phyloP scores from a whole-genome alignment of 148 eudicot species.

The Rhododendron mucronatum region DNA sequence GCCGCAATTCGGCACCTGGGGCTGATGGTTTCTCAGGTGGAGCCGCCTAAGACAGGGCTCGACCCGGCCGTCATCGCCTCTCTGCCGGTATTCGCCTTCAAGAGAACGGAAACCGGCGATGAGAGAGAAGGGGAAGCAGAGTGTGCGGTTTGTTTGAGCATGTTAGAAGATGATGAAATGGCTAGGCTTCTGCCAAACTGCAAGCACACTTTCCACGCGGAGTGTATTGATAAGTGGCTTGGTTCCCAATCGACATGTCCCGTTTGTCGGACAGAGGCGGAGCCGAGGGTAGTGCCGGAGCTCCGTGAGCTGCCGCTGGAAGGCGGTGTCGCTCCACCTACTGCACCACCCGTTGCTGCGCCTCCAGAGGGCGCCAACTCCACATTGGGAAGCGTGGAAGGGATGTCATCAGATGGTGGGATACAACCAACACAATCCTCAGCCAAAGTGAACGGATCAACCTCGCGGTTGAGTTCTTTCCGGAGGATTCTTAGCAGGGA shows the following conservation, averaged over 20 bases:
- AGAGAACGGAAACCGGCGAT: background rate
- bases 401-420: slow-evolving; percentile 18
- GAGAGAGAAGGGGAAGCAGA: slow-evolving; percentile 9
- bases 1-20: slow-evolving; percentile 10
- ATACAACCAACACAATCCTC: slow-evolving; percentile 7
- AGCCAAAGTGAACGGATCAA: slow-evolving; percentile 26
- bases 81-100: slow-evolving; percentile 37
- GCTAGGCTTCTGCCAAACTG: slow-evolving; percentile 52
- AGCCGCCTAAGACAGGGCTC: slow-evolving; percentile 36
- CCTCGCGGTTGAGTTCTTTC: slow-evolving; percentile 50
- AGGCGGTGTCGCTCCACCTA: background rate
- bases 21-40: slow-evolving; percentile 10
- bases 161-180: slow-evolving; percentile 36
- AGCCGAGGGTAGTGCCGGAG: slow-evolving; percentile 23
- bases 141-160: slow-evolving; percentile 48
- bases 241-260: slow-evolving; percentile 48
- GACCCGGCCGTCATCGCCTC: slow-evolving; percentile 38
- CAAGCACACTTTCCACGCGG: slow-evolving; percentile 48
- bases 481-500: slow-evolving; percentile 49
- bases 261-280: slow-evolving; percentile 48
- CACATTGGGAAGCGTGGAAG: slow-evolving; percentile 11
- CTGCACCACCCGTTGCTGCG: slow-evolving; percentile 28
- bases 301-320: background rate
- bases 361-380: slow-evolving; percentile 17
- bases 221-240: slow-evolving; percentile 58